These are phyloP conservation scores for Plenodomus biglobosus DNA, from an alignment of 2,329 filamentous ascomycete genomes.

Conservation along the genomic window DNA sequence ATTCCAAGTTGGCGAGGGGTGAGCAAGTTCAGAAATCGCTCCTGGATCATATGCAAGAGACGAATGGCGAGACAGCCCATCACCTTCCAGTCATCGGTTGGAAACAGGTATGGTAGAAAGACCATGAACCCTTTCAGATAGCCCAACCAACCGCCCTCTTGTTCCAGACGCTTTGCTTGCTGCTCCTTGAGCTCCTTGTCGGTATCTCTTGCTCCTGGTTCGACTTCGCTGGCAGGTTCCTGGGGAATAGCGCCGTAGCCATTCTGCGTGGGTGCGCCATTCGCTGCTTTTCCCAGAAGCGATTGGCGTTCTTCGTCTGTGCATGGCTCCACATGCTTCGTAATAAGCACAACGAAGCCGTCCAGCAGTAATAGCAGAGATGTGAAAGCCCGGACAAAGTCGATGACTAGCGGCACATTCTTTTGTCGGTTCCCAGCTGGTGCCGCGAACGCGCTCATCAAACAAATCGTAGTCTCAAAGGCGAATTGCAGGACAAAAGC, in stretches of 20 bases:
- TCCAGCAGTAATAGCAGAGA: slow-evolving; percentile 32
- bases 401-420: slow-evolving; percentile 26
- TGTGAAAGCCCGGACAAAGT: slow-evolving; percentile 21
- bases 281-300: slow-evolving; percentile 53
- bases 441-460: slow-evolving; percentile 26
- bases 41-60: slow-evolving; percentile 65
- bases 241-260: slow-evolving; percentile 42
- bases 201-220: slow-evolving; percentile 56
- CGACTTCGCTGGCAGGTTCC: slow-evolving; percentile 13
- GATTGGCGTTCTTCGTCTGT: slow-evolving; percentile 62
- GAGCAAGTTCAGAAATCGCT: slow-evolving; percentile 73
- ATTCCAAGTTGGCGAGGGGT: slow-evolving; percentile 80
- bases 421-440: slow-evolving; percentile 15
- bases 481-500: slow-evolving; percentile 36
- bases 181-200: slow-evolving; percentile 58
- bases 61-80: slow-evolving; percentile 70
- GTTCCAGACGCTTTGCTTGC: slow-evolving; percentile 65
- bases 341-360: slow-evolving; percentile 32
- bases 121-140: slow-evolving; percentile 74
- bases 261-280: slow-evolving; percentile 42
- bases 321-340: slow-evolving; percentile 35
- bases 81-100: slow-evolving; percentile 64
- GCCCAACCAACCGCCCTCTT: slow-evolving; percentile 74
- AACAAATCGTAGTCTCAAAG: slow-evolving; percentile 34
- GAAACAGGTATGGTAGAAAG: slow-evolving; percentile 79